Evolutionary conservation across 495 filamentous ascomycete species (phyloP), one percentile per base, ranked within the genome.

Genomic region (Penicillium pancosmium): DNA sequence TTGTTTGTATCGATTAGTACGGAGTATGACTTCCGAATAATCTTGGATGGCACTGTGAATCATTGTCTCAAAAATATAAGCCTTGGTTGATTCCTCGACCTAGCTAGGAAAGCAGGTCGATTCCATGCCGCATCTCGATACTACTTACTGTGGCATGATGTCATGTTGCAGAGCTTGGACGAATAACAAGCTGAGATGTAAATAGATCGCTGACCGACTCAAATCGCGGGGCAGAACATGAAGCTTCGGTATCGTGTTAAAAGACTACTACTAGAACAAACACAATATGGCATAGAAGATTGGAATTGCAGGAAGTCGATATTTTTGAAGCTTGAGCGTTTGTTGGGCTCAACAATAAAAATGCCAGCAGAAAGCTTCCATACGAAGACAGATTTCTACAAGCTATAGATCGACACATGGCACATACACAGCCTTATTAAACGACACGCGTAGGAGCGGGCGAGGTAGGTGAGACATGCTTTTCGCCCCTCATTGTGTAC

Each of bases 401-500:
- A n/a, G 36, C 36, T n/a, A 13, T 15, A 12, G 27, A 31, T 31
- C 27, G 6, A 31, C 36, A 40, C 36, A 40, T 40, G 36, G 36
- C 43, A 46, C 16, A 19, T 19, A n/a, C 18, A 10, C 8, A n/a
- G n/a, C 15, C 9, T 16, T 46, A 46, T 46, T 9, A 27, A 6
- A 27, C 46, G 23, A 27, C 46, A 48, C 23, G 46, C 46, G 46
- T 48, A 48, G 46, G 11, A 10, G 41, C 11, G 46, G 46, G 46
- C 46, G 46, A 48, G 15, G 46, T 48, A 48, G 11, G 46, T 48
- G 46, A 48, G 46, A 48, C 46, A 48, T 48, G 46, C 46, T 48
- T 48, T 48, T 48, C 21, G 46, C 46, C 46, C 21, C 46, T 10
- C 19, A 23, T 7, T 25, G 23, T 27, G 21, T 48, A 23, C 46